Base-by-base conservation (phyloP, 352 stramenopile species). In the Phytopythium aichiense region DNA sequence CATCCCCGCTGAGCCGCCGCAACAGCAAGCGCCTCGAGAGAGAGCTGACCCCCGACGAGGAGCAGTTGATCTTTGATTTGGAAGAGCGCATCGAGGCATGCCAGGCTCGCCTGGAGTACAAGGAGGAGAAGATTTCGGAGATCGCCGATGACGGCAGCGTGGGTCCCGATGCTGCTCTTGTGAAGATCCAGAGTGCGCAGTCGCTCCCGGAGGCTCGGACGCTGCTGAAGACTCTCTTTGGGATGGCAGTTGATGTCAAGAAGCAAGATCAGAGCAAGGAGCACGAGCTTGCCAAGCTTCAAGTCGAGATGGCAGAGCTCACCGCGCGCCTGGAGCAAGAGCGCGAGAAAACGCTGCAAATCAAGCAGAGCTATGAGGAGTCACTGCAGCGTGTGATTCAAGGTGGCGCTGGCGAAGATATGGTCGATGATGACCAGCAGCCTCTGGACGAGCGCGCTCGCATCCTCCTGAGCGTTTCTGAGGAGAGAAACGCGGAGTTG, bases 61-160 rank as follows among this genome's bases (percentile, higher is more conserved):
- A 94, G 52, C 81, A 92, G 43, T 52, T 94, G 22, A 67, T 95
- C 2, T 89, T 81, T 45, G 87, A 95, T 54, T 74, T 95, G 51
- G 87, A 94, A 63, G 87, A 95, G 43, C 79, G 83, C 30, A 95
- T 95, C 58, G 87, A 95, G 59, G 84, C 79, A 2, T 94, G 85
- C 45, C 87, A 95, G 67, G 85, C 84, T 1, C 80, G 94, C 55
- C 65, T 95, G 18, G 85, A 95, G 63, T 95, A 94, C 71, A 95
- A 95, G 66, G 84, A 95, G 69, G 87, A 95, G 51, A 89, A 89
- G 51, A 93, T 95, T 20, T 92, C 84, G 1, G 85, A 93, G 46
- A 92, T 94, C 37, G 67, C 79, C 4, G 74, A 82, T n/a, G 77
- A 84, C 62, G 76, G 69, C 12, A 55, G 64, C 42, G 58, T 75